A percentile compares a stretch with the other conserved stretches of the same genome.
These are phyloP conservation scores for Podospora australis DNA, from an alignment of 495 filamentous ascomycete genomes.

Conservation along the genomic window DNA sequence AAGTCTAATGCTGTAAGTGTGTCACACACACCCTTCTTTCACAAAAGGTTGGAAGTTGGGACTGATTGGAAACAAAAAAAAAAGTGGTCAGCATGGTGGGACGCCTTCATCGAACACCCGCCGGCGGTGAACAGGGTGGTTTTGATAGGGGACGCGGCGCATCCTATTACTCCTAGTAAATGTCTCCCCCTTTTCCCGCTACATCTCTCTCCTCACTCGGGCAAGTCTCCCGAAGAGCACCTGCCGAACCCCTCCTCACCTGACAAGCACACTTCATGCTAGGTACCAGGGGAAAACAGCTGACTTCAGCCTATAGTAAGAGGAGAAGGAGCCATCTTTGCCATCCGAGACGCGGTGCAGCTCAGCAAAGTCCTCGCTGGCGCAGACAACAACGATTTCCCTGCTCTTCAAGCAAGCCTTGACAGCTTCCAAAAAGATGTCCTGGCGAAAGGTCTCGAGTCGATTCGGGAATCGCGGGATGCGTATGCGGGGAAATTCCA, in stretches of 20 bases:
- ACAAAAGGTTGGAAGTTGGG: not conserved
- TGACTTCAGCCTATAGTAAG: conserved; percentile 15
- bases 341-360: conserved; percentile 24
- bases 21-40: not conserved
- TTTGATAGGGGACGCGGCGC: conserved; percentile 51
- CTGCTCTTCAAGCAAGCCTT: conserved; percentile 2
- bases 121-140: conserved; percentile 36
- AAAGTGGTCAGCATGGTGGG: conserved; percentile 6
- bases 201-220: too few relatives aligned
- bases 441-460: conserved; percentile 10
- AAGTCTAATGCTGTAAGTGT: conserved; percentile 7
- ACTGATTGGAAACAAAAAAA: not conserved
- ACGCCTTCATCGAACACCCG: conserved; percentile 15
- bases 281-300: not conserved
- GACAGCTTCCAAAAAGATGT: conserved; percentile 17
- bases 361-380: conserved; percentile 14
- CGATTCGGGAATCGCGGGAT: conserved; percentile 1
- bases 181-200: too few relatives aligned
- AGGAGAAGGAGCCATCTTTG: conserved; percentile 31
- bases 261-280: too few relatives aligned
- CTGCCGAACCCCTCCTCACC: too few relatives aligned
- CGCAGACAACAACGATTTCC: conserved; percentile 9
- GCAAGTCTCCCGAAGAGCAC: too few relatives aligned
- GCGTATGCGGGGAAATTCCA: not conserved
- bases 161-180: conserved; percentile 55